Base-by-base conservation (phyloP, 1,284 basidiomycete genomes). In the Ceratobasidium sp. region DNA sequence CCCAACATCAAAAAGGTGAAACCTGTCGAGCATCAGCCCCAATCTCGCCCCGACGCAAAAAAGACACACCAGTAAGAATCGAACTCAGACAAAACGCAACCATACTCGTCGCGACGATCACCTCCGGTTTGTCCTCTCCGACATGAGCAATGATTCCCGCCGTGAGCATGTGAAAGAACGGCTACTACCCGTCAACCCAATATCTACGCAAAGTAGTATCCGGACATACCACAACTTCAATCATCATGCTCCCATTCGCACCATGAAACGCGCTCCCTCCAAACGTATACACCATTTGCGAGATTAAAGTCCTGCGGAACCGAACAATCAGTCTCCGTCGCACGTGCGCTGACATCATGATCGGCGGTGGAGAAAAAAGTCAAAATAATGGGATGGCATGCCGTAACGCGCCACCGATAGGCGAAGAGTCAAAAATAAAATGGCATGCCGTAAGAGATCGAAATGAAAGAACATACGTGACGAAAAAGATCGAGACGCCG, bases 191-290 rank as follows among this genome's bases (percentile, higher is more conserved):
- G 12, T 35, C 10, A 70, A 27, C 12, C 48, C 33, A 20, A 44
- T 10, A 62, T 46, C 48, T 64, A 46, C 57, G 23, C 35, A 33
- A 78, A 23, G n/a, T 71, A 27, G 5, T 65, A 20, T 46, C 57
- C 12, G 14, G 3, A 90, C 92, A 77, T 84, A 94, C 93, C 80
- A 98, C 95, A 14, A 96, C 95, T 84, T 99, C 97, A 80, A 99
- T 99, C 96, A 98, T 98, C 96, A 99, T 98, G 75, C 94, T 97
- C 10, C 96, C 96, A 85, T 98, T 99, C 0, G 93, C 95, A 64
- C 94, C 93, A 14, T 89, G 89, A 84, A 99, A 99, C 54, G 93
- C 94, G 80, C 94, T 96, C 0, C 95, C 96, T 0, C 96, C 96
- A 16, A 91, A 86, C 0, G 94, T 93, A 84, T 95, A 99, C 0